Conservation (phyloP, 192 early-diverging fungal species). For the Paraglomus brasilianum region DNA sequence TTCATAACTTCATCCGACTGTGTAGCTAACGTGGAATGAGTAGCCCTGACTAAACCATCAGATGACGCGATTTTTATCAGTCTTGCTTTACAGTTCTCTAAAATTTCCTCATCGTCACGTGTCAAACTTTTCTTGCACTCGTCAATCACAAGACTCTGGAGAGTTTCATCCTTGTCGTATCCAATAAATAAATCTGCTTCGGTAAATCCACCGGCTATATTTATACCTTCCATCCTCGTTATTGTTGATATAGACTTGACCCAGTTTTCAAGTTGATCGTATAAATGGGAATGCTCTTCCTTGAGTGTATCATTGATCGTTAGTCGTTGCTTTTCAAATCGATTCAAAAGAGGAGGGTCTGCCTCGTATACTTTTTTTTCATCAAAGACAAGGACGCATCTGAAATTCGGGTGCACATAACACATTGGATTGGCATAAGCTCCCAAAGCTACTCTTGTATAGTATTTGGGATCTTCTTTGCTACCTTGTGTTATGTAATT, state of each 20-base stretch:
- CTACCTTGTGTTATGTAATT: conserved; percentile 28
- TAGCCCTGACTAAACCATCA: conserved; percentile 25
- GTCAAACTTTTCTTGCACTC: not conserved
- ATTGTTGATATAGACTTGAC: not conserved
- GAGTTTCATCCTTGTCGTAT: conserved; percentile 27
- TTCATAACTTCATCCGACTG: conserved; percentile 2
- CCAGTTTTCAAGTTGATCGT: conserved; percentile 2
- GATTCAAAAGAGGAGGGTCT: conserved; percentile 31
- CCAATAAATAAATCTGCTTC: conserved; percentile 32
- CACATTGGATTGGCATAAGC: conserved; percentile 33
- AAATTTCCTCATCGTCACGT: not conserved
- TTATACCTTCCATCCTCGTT: not conserved
- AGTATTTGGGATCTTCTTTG: conserved; percentile 25
- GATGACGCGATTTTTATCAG: conserved; percentile 24
- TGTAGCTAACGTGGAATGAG: not conserved
- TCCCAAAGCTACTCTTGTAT: conserved; percentile 24
- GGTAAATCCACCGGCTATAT: not conserved
- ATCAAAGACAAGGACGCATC: conserved; percentile 31
- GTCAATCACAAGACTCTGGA: conserved; percentile 30
- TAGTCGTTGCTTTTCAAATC: conserved; percentile 30
- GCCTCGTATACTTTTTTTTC: conserved; percentile 25
- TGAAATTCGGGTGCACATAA: conserved; percentile 24
- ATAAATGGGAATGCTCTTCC: not conserved
- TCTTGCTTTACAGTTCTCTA: conserved; percentile 7
- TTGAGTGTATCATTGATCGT: conserved; percentile 20